Evolutionary conservation across 106 monocot species (phyloP).

Genomic region (Amphibolis antarctica): DNA sequence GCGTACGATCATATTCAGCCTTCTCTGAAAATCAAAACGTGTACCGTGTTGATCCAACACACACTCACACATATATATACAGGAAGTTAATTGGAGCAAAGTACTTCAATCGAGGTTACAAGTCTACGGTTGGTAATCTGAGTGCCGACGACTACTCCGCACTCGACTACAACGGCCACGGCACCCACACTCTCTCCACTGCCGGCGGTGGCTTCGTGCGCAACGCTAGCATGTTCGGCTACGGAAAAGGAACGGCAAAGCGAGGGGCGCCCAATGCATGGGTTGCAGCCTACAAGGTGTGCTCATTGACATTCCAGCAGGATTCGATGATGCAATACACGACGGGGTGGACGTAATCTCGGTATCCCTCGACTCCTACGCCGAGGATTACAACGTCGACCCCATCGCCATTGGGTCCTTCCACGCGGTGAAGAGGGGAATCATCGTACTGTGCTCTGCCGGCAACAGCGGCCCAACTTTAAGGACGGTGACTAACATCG

Average conservation of each 20-base stretch:
- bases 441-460: too few species aligned
- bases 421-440: too few species aligned
- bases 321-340: constrained; percentile 35
- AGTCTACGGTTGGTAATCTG: not conserved
- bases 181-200: constrained; percentile 71
- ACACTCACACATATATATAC: too few species aligned
- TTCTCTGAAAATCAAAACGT: too few species aligned
- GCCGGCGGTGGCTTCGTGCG: constrained; percentile 46
- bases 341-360: constrained; percentile 57
- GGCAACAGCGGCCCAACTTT: too few species aligned
- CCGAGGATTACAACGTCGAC: constrained; percentile 19
- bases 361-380: constrained; percentile 30
- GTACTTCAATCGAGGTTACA: constrained; percentile 44
- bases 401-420: too few species aligned
- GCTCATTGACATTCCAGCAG: constrained; percentile 56
- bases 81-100: constrained; percentile 62
- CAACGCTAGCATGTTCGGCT: constrained; percentile 32
- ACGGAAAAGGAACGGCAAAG: constrained; percentile 48
- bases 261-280: constrained; percentile 50
- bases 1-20: too few species aligned
- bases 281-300: constrained; percentile 56
- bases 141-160: constrained; percentile 9
- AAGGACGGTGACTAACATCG: too few species aligned
- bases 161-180: constrained; percentile 50
- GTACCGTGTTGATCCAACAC: too few species aligned